phyloP scores from a whole-genome alignment of 208 protist species.

The Crithidia bombi region DNA sequence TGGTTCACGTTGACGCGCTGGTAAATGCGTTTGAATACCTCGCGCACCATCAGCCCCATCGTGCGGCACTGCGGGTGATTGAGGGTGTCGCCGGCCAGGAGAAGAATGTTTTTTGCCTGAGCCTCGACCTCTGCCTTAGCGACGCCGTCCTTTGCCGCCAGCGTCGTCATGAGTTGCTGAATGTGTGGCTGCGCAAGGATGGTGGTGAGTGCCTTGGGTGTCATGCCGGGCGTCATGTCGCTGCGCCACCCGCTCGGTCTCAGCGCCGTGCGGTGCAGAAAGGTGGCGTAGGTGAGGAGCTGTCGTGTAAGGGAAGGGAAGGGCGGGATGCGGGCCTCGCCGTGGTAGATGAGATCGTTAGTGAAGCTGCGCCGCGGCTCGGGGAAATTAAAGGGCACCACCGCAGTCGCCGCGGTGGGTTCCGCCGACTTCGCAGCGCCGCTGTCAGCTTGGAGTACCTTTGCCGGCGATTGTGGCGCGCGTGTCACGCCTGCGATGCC shows the following conservation, averaged over 20 bases:
- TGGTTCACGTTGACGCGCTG: conserved; percentile 67
- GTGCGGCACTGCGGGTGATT: conserved; percentile 64
- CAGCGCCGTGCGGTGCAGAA: conserved; percentile 52
- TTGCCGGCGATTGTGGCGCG: not conserved
- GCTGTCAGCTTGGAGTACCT: not conserved
- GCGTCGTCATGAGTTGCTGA: conserved; percentile 43
- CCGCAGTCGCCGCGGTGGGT: not conserved
- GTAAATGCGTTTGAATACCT: conserved; percentile 71
- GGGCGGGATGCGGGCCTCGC: conserved; percentile 38
- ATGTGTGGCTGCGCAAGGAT: conserved; percentile 73
- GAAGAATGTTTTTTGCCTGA: conserved; percentile 67
- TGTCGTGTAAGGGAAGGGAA: conserved; percentile 39
- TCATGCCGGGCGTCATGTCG: conserved; percentile 56
- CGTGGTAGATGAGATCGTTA: conserved; percentile 67
- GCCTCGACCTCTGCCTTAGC: conserved; percentile 42
- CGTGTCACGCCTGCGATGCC: conserved; percentile 6
- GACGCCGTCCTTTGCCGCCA: conserved; percentile 49
- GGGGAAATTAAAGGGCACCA: conserved; percentile 36
- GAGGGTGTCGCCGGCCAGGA: conserved; percentile 73
- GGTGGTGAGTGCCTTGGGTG: conserved; percentile 39
- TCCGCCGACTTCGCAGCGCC: not conserved
- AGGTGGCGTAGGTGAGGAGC: conserved; percentile 38
- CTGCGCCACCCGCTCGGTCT: conserved; percentile 42
- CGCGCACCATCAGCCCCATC: conserved; percentile 59
- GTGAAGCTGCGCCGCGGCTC: conserved; percentile 50